Conservation (phyloP, 352 stramenopile genomes). For the Phytophthora idaei region DNA sequence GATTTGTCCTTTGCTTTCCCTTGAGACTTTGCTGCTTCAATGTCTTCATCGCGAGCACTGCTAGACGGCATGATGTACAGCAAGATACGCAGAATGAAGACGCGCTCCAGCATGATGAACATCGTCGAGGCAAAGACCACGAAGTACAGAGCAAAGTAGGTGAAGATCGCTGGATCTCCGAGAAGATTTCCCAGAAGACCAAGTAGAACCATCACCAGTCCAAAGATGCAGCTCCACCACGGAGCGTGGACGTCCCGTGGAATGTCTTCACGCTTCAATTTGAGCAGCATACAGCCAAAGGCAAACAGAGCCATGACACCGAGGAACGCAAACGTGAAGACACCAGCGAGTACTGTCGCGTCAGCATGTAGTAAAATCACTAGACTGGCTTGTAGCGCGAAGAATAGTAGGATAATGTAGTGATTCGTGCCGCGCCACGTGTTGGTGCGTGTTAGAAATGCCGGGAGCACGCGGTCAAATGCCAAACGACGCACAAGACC, state of each 20-base stretch:
- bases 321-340: constrained; percentile 94
- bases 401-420: constrained; percentile 85
- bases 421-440: constrained; percentile 85
- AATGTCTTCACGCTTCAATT: constrained; percentile 92
- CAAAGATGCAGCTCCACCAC: constrained; percentile 84
- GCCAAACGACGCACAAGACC: constrained; percentile 81
- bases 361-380: constrained; percentile 82
- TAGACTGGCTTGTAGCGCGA: constrained; percentile 71
- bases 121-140: constrained; percentile 70
- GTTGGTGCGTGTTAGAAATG: constrained; percentile 68
- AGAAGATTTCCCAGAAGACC: constrained; percentile 72
- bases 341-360: constrained; percentile 82
- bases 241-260: constrained; percentile 85
- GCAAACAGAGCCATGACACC: constrained; percentile 92
- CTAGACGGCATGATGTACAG: constrained; percentile 70
- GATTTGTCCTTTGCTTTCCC: constrained; percentile 19
- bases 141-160: constrained; percentile 85
- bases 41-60: constrained; percentile 33
- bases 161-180: constrained; percentile 75
- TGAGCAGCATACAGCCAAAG: constrained; percentile 91
- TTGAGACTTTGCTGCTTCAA: constrained; percentile 27
- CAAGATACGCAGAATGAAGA: constrained; percentile 76
- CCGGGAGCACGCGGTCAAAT: constrained; percentile 72
- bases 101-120: constrained; percentile 83
- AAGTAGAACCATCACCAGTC: constrained; percentile 72